Percentiles rank a stretch among this genome's conserved stretches.
Evolutionary conservation across 148 eudicot species (phyloP).

Genomic region (Diospyros lotus): DNA sequence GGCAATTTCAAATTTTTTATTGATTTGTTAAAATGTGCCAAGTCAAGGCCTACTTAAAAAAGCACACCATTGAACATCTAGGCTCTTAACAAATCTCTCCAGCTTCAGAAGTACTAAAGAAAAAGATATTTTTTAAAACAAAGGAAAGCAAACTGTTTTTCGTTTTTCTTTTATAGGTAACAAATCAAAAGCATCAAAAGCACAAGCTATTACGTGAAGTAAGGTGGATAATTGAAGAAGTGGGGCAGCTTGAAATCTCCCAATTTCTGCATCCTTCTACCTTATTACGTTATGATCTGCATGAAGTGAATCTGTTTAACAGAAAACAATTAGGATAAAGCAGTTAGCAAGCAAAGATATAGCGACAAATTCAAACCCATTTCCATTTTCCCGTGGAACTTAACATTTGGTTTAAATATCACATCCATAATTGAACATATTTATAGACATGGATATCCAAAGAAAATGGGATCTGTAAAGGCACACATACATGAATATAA

Average conservation of each 20-base stretch:
- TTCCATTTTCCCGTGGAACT: neutral
- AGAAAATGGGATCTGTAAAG: too few species aligned
- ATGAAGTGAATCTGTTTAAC: neutral
- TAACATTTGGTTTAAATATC: neutral
- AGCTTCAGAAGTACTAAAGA: slow-evolving; percentile 1
- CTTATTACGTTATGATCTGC: slow-evolving; percentile 6
- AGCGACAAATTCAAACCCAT: neutral
- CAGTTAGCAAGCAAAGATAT: neutral
- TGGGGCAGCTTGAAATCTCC: slow-evolving; percentile 92
- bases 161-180: too few species aligned
- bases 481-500: too few species aligned
- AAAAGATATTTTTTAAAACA: neutral
- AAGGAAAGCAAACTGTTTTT: too few species aligned
- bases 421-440: neutral
- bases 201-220: slow-evolving; percentile 66
- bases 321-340: too few species aligned
- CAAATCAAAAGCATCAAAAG: too few species aligned
- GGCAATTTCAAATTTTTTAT: neutral
- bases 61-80: neutral
- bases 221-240: slow-evolving; percentile 95
- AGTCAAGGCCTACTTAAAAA: neutral
- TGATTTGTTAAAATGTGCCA: neutral
- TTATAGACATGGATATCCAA: too few species aligned
- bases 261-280: slow-evolving; percentile 62
- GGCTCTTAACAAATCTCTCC: neutral